Conservation (phyloP, 805 yeast genomes). For the Candida wancherniae region DNA sequence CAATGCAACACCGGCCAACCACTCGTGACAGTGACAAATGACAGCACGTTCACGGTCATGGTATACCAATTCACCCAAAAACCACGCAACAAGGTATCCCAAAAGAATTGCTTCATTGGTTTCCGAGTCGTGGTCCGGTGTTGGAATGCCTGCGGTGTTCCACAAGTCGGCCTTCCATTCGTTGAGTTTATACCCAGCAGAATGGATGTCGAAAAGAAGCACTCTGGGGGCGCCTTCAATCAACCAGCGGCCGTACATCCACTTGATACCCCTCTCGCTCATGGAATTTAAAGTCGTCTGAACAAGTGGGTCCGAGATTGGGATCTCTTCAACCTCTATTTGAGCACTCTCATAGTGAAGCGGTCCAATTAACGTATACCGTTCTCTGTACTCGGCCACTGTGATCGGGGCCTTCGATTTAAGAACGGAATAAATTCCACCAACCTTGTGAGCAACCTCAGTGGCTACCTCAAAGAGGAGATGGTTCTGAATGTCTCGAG, state of each 20-base stretch:
- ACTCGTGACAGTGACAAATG: conserved; percentile 92
- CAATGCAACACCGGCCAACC: conserved; percentile 96
- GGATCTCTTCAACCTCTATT: conserved; percentile 76
- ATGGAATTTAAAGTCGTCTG: conserved; percentile 67
- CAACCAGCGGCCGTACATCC: conserved; percentile 92
- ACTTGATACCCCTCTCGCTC: conserved; percentile 75
- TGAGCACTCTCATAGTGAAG: conserved; percentile 68
- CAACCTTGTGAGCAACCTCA: conserved; percentile 95
- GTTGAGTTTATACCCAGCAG: conserved; percentile 63
- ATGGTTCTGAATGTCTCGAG: conserved; percentile 84
- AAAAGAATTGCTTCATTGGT: conserved; percentile 88
- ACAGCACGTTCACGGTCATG: conserved; percentile 84
- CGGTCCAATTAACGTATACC: conserved; percentile 87
- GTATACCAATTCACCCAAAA: conserved; percentile 86
- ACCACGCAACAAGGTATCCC: conserved; percentile 96
- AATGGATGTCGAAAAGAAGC: conserved; percentile 75
- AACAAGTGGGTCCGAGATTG: conserved; percentile 51
- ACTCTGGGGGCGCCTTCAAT: conserved; percentile 98
- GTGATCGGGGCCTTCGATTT: conserved; percentile 97
- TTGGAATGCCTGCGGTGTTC: conserved; percentile 87
- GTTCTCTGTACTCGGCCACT: conserved; percentile 82
- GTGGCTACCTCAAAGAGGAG: conserved; percentile 91
- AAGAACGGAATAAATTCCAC: conserved; percentile 94
- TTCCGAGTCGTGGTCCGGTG: conserved; percentile 84
- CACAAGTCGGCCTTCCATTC: conserved; percentile 96